phyloP scores from a whole-genome alignment of 345 rosid genomes.

The Lumnitzera littorea region DNA sequence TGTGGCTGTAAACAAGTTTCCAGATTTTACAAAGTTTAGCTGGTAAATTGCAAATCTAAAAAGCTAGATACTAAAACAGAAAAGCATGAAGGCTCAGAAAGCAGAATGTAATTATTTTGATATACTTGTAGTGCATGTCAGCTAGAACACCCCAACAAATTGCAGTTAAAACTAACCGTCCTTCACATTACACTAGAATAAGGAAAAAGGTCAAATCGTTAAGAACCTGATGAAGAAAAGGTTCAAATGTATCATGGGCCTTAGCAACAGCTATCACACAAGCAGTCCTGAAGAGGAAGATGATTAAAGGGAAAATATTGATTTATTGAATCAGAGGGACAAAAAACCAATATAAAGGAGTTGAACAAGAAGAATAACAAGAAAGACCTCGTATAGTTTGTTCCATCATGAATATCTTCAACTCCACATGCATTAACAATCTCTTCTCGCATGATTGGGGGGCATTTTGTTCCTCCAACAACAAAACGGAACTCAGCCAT shows the following conservation, averaged over 20 bases:
- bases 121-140: too few relatives aligned
- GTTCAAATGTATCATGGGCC: conserved; percentile 94
- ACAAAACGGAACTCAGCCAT: conserved; percentile 97
- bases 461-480: conserved; percentile 88
- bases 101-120: too few relatives aligned
- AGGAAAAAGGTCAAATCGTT: too few relatives aligned
- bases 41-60: too few relatives aligned
- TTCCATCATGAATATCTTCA: conserved; percentile 96
- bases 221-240: conserved; percentile 86
- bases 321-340: conserved; percentile 3
- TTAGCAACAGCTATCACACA: conserved; percentile 97
- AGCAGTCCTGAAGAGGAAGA: conserved; percentile 59
- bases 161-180: too few relatives aligned
- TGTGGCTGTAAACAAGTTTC: too few relatives aligned
- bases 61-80: too few relatives aligned
- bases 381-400: conserved; percentile 79
- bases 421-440: conserved; percentile 97
- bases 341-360: conserved; percentile 9
- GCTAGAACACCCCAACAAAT: too few relatives aligned
- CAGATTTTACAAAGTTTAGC: too few relatives aligned
- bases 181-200: too few relatives aligned
- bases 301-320: conserved; percentile 10
- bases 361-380: conserved; percentile 2
- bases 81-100: too few relatives aligned
- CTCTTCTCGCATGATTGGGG: conserved; percentile 87